These are phyloP conservation scores for Claviceps africana DNA, from an alignment of 2,329 filamentous ascomycete genomes.

Conservation along the genomic window DNA sequence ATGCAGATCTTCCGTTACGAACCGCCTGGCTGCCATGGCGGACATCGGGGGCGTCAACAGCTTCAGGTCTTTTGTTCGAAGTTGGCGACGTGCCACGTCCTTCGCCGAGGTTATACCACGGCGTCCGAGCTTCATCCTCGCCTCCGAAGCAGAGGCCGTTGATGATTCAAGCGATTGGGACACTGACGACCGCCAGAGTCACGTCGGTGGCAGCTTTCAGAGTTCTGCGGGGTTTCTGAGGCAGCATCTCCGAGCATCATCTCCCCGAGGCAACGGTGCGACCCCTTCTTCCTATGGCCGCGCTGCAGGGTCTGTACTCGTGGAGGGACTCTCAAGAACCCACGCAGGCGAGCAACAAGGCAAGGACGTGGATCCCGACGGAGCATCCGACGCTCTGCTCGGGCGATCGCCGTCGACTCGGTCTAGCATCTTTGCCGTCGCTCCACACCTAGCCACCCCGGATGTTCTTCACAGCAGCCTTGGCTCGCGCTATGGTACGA, in stretches of 20 bases:
- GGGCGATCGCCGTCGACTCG: slow-evolving; percentile 16
- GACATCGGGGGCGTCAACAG: slow-evolving; percentile 86
- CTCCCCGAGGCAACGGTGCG: slow-evolving; percentile 7
- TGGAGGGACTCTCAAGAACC: slow-evolving; percentile 1
- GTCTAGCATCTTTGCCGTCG: slow-evolving; percentile 39
- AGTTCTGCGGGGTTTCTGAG: slow-evolving; percentile 32
- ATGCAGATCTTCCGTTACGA: slow-evolving; percentile 43
- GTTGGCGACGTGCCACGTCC: slow-evolving; percentile 78
- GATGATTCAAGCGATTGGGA: slow-evolving; percentile 12
- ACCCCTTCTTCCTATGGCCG: neutral
- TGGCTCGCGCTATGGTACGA: slow-evolving; percentile 39
- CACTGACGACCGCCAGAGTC: slow-evolving; percentile 27
- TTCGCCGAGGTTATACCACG: slow-evolving; percentile 81
- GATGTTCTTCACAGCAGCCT: slow-evolving; percentile 57
- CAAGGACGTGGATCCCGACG: slow-evolving; percentile 32
- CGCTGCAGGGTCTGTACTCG: neutral
- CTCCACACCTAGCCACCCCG: slow-evolving; percentile 50
- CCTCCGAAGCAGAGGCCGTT: slow-evolving; percentile 32
- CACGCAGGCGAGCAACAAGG: slow-evolving; percentile 23
- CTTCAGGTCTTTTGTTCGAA: slow-evolving; percentile 83
- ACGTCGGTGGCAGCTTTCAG: slow-evolving; percentile 22
- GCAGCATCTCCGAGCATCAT: slow-evolving; percentile 34
- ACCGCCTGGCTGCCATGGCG: slow-evolving; percentile 41
- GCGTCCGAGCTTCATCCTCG: slow-evolving; percentile 57
- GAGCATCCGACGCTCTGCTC: slow-evolving; percentile 18